Base-by-base conservation (phyloP, 169 alveolate genomes). In the Plasmodium malariae region DNA sequence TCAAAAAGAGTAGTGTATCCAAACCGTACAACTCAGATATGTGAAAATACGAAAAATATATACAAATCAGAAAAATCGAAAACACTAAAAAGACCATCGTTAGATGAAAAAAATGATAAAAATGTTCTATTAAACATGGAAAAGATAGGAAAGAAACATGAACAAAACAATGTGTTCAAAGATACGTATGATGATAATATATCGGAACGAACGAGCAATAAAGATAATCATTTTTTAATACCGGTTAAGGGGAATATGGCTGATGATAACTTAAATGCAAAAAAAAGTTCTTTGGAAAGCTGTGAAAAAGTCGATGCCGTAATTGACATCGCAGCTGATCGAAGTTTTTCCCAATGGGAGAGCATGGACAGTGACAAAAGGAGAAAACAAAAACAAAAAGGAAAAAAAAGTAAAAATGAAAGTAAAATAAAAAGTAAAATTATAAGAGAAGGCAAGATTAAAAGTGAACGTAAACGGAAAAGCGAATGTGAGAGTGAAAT, bases 251-350 rank as follows among this genome's bases (percentile, higher is more conserved):
- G 60, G 21, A 14, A 24, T n/a, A 51, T 21, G 11, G 17, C 49
- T 1, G 43, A 67, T 21, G 67, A 65, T 7, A 43, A 83, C 11
- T 9, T 43, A 34, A 24, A 19, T 28, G 26, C 57, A 2, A n/a
- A 14, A 17, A 48, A 37, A 17, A 51, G 6, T 9, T 40, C 55
- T 45, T 28, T 49, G 5, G 63, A 28, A 24, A 49, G 54, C 21
- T 40, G 28, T 12, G 34, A 17, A n/a, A 68, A 83, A 3, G 21
- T 26, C 30, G 37, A 70, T 55, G 36, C 74, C 2, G 12, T 54
- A 28, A 60, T 60, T 67, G 43, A 83, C 49, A 45, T 83, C 34
- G 1, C 55, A 24, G 37, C 24, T 73, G 32, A n/a, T 37, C 69
- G 21, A 51, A 51, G 6, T 3, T 2, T 3, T 32, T 34, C 4